Conservation (phyloP, 352 stramenopile species). For the Globisporangium abappressorium region DNA sequence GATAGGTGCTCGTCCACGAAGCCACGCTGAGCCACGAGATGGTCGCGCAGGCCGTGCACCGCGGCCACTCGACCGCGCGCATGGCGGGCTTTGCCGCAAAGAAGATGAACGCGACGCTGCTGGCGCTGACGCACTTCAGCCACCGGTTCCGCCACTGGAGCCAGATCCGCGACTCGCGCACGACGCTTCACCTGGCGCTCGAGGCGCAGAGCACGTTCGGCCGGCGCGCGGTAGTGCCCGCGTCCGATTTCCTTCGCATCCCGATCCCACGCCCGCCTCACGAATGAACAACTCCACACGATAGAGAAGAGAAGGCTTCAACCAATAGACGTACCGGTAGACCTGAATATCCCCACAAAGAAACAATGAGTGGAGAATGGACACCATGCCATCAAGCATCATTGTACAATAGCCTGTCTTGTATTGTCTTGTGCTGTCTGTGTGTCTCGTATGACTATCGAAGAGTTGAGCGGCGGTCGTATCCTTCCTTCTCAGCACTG, state of each 20-base stretch:
- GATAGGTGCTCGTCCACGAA: conserved; percentile 85
- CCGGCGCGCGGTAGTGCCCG: conserved; percentile 57
- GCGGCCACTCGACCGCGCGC: conserved; percentile 74
- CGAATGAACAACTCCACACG: background rate
- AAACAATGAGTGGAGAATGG: background rate
- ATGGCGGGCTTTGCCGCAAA: conserved; percentile 77
- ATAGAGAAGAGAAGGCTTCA: background rate
- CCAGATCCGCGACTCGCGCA: conserved; percentile 27
- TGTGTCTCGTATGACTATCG: background rate
- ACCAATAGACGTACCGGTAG: background rate
- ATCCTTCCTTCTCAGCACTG: conserved; percentile 7
- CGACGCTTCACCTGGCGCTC: conserved; percentile 65
- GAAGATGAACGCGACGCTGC: conserved; percentile 70
- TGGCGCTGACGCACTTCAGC: conserved; percentile 85
- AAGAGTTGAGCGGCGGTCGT: background rate
- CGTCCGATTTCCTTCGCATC: conserved; percentile 80
- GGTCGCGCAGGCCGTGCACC: conserved; percentile 59
- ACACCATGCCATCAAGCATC: background rate
- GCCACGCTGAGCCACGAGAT: conserved; percentile 76
- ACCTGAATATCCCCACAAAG: background rate
- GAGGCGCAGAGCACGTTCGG: conserved; percentile 72
- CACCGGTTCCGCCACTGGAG: conserved; percentile 78
- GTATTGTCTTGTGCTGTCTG: background rate
- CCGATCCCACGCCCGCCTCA: conserved; percentile 55
- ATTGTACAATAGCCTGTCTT: conserved; percentile 2